Evolutionary conservation across 768 basidiomycete species (phyloP).

Genomic region (Phylloporus scabripes): DNA sequence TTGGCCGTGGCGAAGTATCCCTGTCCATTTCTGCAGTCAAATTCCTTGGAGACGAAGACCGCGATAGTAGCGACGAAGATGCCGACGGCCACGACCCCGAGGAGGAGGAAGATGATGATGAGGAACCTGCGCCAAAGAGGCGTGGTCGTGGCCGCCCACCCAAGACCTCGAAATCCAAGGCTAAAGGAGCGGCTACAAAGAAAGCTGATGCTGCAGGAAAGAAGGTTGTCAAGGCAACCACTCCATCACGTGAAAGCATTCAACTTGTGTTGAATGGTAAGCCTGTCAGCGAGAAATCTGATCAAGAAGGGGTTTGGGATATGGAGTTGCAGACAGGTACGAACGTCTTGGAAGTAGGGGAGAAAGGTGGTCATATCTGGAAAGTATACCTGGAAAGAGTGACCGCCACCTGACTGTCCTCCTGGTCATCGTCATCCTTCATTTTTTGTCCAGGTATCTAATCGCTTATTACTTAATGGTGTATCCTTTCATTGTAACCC

Average conservation of each 20-base stretch:
- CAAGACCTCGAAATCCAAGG: slow-evolving; percentile 32
- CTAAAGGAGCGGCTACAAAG: slow-evolving; percentile 30
- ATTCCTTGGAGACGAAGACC: slow-evolving; percentile 55
- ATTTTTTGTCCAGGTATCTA: slow-evolving; percentile 18
- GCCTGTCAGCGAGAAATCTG: slow-evolving; percentile 41
- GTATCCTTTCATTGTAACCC: slow-evolving; percentile 23
- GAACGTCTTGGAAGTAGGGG: slow-evolving; percentile 68
- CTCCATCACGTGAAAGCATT: slow-evolving; percentile 40
- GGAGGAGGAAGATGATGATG: slow-evolving; percentile 35
- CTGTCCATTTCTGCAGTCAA: slow-evolving; percentile 49
- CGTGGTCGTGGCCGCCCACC: slow-evolving; percentile 35
- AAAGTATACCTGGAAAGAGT: slow-evolving; percentile 59
- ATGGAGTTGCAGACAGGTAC: slow-evolving; percentile 53
- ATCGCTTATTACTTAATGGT: slow-evolving; percentile 30
- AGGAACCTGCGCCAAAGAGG: slow-evolving; percentile 35
- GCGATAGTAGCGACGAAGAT: slow-evolving; percentile 53
- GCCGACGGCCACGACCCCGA: slow-evolving; percentile 41
- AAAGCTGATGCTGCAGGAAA: slow-evolving; percentile 34
- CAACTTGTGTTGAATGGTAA: slow-evolving; percentile 62
- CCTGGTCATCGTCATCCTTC: slow-evolving; percentile 5
- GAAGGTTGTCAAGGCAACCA: slow-evolving; percentile 39
- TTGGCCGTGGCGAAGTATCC: slow-evolving; percentile 52
- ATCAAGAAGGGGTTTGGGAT: slow-evolving; percentile 53
- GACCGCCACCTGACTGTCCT: slow-evolving; percentile 16
- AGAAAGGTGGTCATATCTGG: slow-evolving; percentile 64